Conservation (phyloP, 805 yeast genomes). For the Wickerhamiella shivajii region DNA sequence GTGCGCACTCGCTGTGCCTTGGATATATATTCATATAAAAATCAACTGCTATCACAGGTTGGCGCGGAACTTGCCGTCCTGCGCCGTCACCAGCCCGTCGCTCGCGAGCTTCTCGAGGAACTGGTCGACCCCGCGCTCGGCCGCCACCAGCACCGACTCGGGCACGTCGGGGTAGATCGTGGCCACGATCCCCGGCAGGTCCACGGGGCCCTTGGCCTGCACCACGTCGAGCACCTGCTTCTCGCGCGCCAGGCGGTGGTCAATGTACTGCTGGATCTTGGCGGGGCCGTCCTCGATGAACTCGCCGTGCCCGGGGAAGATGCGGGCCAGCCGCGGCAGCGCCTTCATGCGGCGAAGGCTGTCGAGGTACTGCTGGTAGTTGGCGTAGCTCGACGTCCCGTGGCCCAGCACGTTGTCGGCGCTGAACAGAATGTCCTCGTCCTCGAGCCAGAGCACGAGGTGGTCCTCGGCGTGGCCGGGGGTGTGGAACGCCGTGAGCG, state of each 20-base stretch:
- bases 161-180: slow-evolving; percentile 20
- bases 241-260: slow-evolving; percentile 25
- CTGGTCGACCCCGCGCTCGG: slow-evolving; percentile 21
- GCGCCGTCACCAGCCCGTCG: slow-evolving; percentile 14
- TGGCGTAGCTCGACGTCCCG: slow-evolving; percentile 25
- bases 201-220: slow-evolving; percentile 6
- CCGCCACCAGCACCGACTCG: slow-evolving; percentile 19
- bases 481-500: slow-evolving; percentile 19
- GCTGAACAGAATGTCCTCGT: slow-evolving; percentile 23
- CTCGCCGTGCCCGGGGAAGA: slow-evolving; percentile 29
- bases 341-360: slow-evolving; percentile 20
- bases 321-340: slow-evolving; percentile 12
- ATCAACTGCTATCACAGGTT: not conserved
- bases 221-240: slow-evolving; percentile 19
- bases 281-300: slow-evolving; percentile 21
- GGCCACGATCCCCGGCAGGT: slow-evolving; percentile 17
- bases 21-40: not conserved
- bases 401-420: slow-evolving; percentile 29
- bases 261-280: slow-evolving; percentile 22
- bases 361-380: slow-evolving; percentile 21
- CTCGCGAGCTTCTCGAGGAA: slow-evolving; percentile 21
- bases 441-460: slow-evolving; percentile 23
- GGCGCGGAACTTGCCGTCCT: slow-evolving; percentile 7
- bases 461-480: slow-evolving; percentile 29
- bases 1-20: too few species aligned